phyloP scores from a whole-genome alignment of 495 filamentous ascomycete species.

The Aspergillus homomorphus region DNA sequence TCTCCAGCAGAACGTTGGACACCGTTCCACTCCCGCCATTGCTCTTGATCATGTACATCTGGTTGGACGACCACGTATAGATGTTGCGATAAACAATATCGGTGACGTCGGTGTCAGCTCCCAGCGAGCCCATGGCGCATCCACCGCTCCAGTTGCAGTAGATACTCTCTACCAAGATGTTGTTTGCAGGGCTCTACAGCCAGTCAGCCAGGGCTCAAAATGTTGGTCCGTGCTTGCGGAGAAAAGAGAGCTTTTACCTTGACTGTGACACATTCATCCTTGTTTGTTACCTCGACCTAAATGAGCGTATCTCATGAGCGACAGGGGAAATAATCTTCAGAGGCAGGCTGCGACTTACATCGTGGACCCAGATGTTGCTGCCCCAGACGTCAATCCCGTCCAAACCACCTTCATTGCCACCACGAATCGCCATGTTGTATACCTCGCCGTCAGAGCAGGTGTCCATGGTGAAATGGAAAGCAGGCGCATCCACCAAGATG shows the following conservation, averaged over 20 bases:
- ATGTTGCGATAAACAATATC: conserved; percentile 49
- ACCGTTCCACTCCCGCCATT: conserved; percentile 52
- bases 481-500: conserved; percentile 48
- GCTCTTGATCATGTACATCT: conserved; percentile 64
- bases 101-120: conserved; percentile 35
- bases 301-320: conserved; percentile 1
- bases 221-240: background rate
- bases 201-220: background rate
- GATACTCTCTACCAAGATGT: conserved; percentile 54
- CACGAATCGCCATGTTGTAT: conserved; percentile 53
- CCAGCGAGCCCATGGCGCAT: conserved; percentile 51
- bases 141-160: conserved; percentile 60
- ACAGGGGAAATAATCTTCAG: background rate
- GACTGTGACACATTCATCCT: conserved; percentile 55
- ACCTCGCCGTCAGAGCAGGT: conserved; percentile 46
- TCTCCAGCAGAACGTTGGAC: conserved; percentile 16
- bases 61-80: conserved; percentile 53
- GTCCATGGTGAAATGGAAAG: conserved; percentile 49
- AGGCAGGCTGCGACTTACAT: conserved; percentile 28
- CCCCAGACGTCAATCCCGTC: conserved; percentile 53
- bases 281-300: conserved; percentile 53
- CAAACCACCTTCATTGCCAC: conserved; percentile 46
- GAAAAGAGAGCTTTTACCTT: conserved; percentile 27
- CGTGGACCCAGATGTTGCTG: conserved; percentile 51
- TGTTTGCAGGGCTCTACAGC: conserved; percentile 36